Evolutionary conservation across 306 rosid species (phyloP), one percentile per base, ranked within the genome.

Genomic region (Trichosanthes truncata): DNA sequence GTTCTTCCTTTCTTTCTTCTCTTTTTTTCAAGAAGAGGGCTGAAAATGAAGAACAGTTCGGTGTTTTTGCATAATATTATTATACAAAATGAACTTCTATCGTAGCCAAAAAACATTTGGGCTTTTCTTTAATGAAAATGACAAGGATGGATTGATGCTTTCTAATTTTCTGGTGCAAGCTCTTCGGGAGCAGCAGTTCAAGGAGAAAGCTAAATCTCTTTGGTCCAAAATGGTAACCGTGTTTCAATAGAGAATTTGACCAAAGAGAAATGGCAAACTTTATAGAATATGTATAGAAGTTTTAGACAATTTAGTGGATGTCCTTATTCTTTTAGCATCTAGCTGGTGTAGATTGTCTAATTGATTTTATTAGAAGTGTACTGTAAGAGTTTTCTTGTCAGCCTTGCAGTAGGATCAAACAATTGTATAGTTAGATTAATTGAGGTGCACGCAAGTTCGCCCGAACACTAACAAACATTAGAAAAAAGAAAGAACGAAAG

Each of bases 141-240:
- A 40, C 33, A 43, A 68, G 77, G 5, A 40, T 45, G 31, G 55
- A 69, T 69, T 43, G 55, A n/a, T 69, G 52, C 18, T 46, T 72
- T 72, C 57, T 72, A 25, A 43, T 23, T 12, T 69, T 21, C 55
- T 69, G 76, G 49, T 46, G 23, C 59, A 46, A n/a, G 57, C 77
- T 46, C 40, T 72, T 72, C 40, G 23, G 77, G 57, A 0, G 38
- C 56, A 72, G 77, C 40, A 45, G 51, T 72, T 46, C 57, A 72
- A 23, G 77, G 77, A 72, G 57, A 72, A 41, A 43, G 36, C 21
- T 72, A 71, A 21, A 71, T 45, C 77, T 72, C 77, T 46, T 46
- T 72, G 77, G 77, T 15, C 13, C 21, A 21, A 72, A 23, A 31
- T 29, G 40, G 75, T 66, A 55, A 71, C 59, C 9, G 48, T 41